phyloP scores from a whole-genome alignment of 768 basidiomycete genomes.

The Leccinum disarticulatum region DNA sequence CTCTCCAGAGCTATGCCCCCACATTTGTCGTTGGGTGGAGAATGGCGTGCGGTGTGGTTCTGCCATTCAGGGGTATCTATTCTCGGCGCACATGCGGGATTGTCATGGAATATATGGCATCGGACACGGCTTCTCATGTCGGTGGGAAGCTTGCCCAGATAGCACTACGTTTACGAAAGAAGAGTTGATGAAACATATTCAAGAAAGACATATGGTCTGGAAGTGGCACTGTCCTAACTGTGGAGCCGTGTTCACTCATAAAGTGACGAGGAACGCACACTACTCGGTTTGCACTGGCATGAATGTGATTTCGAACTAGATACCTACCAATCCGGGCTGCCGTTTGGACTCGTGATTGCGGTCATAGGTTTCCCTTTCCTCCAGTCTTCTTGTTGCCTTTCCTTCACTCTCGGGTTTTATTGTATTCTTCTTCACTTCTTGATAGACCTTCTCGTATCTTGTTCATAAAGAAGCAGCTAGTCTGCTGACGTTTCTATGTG shows the following conservation, averaged over 20 bases:
- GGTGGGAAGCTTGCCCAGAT: slow-evolving; percentile 27
- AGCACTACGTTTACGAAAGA: slow-evolving; percentile 18
- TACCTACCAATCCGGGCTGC: not conserved
- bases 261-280: slow-evolving; percentile 22
- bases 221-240: slow-evolving; percentile 26
- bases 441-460: not conserved
- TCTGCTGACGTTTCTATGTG: slow-evolving; percentile 7
- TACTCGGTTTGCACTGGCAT: slow-evolving; percentile 9
- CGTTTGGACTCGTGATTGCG: not conserved
- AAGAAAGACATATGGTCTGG: slow-evolving; percentile 28
- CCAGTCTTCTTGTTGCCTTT: not conserved
- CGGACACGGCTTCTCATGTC: slow-evolving; percentile 18
- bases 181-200: slow-evolving; percentile 25
- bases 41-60: slow-evolving; percentile 11
- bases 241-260: slow-evolving; percentile 16
- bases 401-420: not conserved
- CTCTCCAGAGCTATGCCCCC: slow-evolving; percentile 27
- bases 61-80: slow-evolving; percentile 17
- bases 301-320: not conserved
- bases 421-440: not conserved
- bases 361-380: not conserved
- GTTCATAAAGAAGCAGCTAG: slow-evolving; percentile 7
- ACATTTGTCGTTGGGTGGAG: slow-evolving; percentile 26
- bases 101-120: slow-evolving; percentile 18
- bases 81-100: slow-evolving; percentile 21